Base-by-base conservation (phyloP, 2,329 filamentous ascomycete species). In the Helminthosporium solani region DNA sequence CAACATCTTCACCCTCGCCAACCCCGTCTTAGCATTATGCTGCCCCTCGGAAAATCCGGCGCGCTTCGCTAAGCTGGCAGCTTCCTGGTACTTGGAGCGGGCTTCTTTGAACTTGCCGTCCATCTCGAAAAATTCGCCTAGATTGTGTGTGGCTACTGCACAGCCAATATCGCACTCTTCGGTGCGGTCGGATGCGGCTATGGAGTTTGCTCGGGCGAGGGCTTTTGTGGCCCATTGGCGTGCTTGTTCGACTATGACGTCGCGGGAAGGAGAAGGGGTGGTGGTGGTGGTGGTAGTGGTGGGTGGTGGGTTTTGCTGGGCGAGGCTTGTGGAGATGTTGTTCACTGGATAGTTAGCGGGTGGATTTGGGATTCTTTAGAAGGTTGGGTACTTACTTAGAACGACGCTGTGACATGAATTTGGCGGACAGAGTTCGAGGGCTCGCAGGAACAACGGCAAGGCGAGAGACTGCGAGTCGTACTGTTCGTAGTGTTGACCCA, bases 151-250 rank as follows among this genome's bases (percentile, higher is more conserved):
- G 7, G 91, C 87, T 5, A 86, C 87, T 2, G 86, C 87, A 62
- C 91, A 96, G 1, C 86, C 88, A 45, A 86, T 70, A 66, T 95
- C 90, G 63, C 92, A 96, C 63, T 95, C 89, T 40, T 85, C 78
- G 2, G 83, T 88, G 33, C 88, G 78, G 3, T 82, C 74, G 0
- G 87, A 81, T 3, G 84, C 81, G 44, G 78, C 71, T 33, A 95
- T 85, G 21, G 81, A 79, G 7, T 76, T 76, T 1, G 85, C 83
- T 46, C 90, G 80, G 18, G 78, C 75, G 27, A 91, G 73, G 2
- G 90, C 87, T 63, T 92, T 92, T 41, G 80, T 73, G 5, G 89
- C 88, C 91, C 91, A 96, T 54, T 83, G 80, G 28, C 80, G 78
- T 5, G 88, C 89, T 44, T 87, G 84, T 28, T 83, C 77, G 31